Conservation (phyloP, 768 basidiomycete genomes). For the Lactarius pseudohatsudake region DNA sequence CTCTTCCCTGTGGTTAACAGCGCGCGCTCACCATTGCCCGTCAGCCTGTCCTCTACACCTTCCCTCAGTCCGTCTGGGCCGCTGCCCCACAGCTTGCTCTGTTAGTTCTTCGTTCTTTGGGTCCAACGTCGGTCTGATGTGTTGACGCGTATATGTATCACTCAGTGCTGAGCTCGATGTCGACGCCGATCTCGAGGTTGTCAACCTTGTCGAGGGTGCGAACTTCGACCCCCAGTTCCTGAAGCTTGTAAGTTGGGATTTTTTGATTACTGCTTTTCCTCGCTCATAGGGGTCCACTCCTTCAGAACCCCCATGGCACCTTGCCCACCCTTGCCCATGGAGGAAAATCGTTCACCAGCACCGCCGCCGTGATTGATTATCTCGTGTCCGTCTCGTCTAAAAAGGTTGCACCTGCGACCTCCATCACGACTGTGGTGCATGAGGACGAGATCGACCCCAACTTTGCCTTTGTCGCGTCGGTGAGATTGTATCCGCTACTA, state of each 20-base stretch:
- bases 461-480: constrained; percentile 45
- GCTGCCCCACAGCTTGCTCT: constrained; percentile 44
- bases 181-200: constrained; percentile 37
- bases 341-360: constrained; percentile 38
- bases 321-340: constrained; percentile 14
- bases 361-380: constrained; percentile 42
- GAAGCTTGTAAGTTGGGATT: constrained; percentile 36
- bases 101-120: constrained; percentile 34
- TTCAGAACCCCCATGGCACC: constrained; percentile 27
- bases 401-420: constrained; percentile 38
- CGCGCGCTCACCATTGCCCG: not conserved
- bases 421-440: constrained; percentile 44
- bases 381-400: constrained; percentile 43
- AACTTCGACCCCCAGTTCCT: constrained; percentile 51
- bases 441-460: constrained; percentile 51
- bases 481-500: constrained; percentile 30
- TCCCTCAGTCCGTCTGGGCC: constrained; percentile 42
- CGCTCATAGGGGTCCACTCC: constrained; percentile 19
- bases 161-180: constrained; percentile 44
- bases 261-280: not conserved
- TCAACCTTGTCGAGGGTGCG: constrained; percentile 48
- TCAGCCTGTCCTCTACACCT: constrained; percentile 40
- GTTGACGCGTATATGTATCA: not conserved
- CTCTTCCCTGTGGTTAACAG: not conserved
- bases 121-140: not conserved